A percentile compares a stretch with the other conserved stretches of the same genome.
Conservation (phyloP, 495 filamentous ascomycete species). For the Evernia prunastri region DNA sequence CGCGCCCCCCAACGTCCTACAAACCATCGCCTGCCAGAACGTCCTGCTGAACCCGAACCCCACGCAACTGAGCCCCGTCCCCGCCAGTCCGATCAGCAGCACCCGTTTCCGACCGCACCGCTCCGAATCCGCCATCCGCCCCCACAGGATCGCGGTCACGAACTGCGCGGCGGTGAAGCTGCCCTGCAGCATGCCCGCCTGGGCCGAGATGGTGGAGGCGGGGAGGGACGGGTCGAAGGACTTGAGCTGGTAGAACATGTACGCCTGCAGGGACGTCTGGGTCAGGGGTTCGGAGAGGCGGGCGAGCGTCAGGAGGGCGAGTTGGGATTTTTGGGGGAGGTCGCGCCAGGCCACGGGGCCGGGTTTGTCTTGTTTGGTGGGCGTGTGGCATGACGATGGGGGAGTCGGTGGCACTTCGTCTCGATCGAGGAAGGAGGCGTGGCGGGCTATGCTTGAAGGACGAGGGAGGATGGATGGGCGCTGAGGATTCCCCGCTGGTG, state of each 20-base stretch:
- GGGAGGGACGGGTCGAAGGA: constrained; percentile 61
- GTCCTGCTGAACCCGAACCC: constrained; percentile 75
- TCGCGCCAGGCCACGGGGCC: constrained; percentile 58
- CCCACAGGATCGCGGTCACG: constrained; percentile 80
- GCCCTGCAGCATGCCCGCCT: constrained; percentile 72
- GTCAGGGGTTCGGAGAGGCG: constrained; percentile 48
- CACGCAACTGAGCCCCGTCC: constrained; percentile 62
- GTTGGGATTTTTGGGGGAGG: constrained; percentile 67
- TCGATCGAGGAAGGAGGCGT: constrained; percentile 15
- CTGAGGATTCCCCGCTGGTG: constrained; percentile 3
- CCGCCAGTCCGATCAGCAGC: constrained; percentile 65
- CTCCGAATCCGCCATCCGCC: constrained; percentile 63
- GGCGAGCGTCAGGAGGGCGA: constrained; percentile 66
- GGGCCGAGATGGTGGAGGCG: constrained; percentile 63
- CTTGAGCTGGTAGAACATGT: constrained; percentile 74
- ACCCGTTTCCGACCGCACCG: constrained; percentile 69
- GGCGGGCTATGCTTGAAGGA: constrained; percentile 16
- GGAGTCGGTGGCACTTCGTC: constrained; percentile 1
- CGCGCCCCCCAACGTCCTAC: constrained; percentile 64
- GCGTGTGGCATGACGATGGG: background rate
- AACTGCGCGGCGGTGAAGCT: constrained; percentile 80
- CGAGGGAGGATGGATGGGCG: constrained; percentile 11
- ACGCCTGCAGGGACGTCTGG: constrained; percentile 47
- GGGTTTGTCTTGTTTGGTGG: constrained; percentile 25
- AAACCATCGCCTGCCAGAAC: constrained; percentile 67